Evolutionary conservation across 1,139 yeast genomes (phyloP), one percentile per base, ranked within the genome.

Genomic region (Magnusiomyces magnusii): DNA sequence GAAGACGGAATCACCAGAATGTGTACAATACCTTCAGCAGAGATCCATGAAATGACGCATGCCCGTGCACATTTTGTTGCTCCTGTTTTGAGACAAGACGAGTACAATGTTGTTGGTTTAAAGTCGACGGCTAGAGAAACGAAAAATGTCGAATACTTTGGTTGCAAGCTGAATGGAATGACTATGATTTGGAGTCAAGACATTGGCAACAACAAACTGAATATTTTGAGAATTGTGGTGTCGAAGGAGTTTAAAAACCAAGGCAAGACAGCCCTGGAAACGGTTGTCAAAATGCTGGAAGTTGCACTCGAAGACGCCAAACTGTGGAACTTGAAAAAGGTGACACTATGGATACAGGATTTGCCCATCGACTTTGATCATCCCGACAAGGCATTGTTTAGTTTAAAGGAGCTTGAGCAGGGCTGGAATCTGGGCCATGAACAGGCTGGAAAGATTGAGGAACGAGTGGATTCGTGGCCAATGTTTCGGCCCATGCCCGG

Each of bases 101-200:
- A 51, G 53, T 31, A 31, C 36, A 31, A 13, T 13, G 10, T 7
- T 13, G 36, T 31, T 7, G 36, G 36, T 7, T 7, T 7, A 17
- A 58, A 59, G 5, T 10, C 49, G 17, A 17, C 54, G 58, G 24
- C 41, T 2, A 24, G 36, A 2, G 19, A 28, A 15, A 34, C 3
- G n/a, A 36, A 39, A 39, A 21, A 34, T 23, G 54, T 51, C 5
- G 31, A 51, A 34, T 24, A 51, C 19, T 77, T 73, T 62, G 80
- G 80, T 27, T 75, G 73, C 25, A 61, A 66, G 49, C 59, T 61
- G 23, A 68, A 67, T 42, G 68, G 69, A 51, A 68, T 71, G 34
- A 78, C 77, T 67, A 69, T 79, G 24, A 68, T 79, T 36, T 80
- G 83, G 83, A 73, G 75, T 47, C 82, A 78, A 60, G 78, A 76